These are phyloP conservation scores for Dryadomyces quercus-mongolicae DNA, from an alignment of 2,329 filamentous ascomycete species.

Conservation along the genomic window DNA sequence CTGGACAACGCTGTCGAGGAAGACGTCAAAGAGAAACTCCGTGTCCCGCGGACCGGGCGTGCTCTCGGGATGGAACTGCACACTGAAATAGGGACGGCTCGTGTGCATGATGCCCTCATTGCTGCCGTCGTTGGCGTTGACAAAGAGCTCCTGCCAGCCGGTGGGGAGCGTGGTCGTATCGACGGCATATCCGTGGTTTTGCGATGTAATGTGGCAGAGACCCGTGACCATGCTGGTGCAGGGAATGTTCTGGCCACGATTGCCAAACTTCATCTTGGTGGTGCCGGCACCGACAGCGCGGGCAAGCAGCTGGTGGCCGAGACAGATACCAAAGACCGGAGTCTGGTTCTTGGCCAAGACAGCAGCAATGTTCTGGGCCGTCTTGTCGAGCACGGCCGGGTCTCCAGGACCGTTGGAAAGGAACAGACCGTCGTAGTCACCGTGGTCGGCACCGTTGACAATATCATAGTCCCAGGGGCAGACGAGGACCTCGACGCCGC, in stretches of 20 bases:
- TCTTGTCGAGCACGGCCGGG: constrained; percentile 70
- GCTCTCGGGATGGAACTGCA: constrained; percentile 98
- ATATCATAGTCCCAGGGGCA: constrained; percentile 97
- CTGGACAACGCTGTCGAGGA: constrained; percentile 71
- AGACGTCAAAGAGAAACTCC: constrained; percentile 94
- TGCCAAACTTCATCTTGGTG: constrained; percentile 97
- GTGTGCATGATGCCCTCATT: constrained; percentile 94
- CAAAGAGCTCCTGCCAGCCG: constrained; percentile 88
- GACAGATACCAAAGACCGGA: constrained; percentile 90
- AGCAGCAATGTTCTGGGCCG: constrained; percentile 65
- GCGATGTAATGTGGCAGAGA: constrained; percentile 96
- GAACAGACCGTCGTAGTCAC: constrained; percentile 92
- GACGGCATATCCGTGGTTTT: constrained; percentile 95
- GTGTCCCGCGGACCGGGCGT: constrained; percentile 91
- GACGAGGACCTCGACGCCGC: constrained; percentile 87
- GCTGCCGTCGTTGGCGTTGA: constrained; percentile 95
- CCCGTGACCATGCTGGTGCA: constrained; percentile 93
- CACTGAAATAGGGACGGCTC: constrained; percentile 85
- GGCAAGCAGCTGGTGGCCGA: constrained; percentile 88
- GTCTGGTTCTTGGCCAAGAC: constrained; percentile 69
- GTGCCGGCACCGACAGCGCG: constrained; percentile 78
- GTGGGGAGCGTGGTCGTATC: constrained; percentile 62
- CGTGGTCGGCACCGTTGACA: constrained; percentile 57
- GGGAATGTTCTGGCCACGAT: constrained; percentile 96
- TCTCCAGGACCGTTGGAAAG: constrained; percentile 97